A percentile compares a stretch with the other conserved stretches of the same genome.
Evolutionary conservation across 2,329 filamentous ascomycete species (phyloP).

Genomic region (Cytospora schulzeri): DNA sequence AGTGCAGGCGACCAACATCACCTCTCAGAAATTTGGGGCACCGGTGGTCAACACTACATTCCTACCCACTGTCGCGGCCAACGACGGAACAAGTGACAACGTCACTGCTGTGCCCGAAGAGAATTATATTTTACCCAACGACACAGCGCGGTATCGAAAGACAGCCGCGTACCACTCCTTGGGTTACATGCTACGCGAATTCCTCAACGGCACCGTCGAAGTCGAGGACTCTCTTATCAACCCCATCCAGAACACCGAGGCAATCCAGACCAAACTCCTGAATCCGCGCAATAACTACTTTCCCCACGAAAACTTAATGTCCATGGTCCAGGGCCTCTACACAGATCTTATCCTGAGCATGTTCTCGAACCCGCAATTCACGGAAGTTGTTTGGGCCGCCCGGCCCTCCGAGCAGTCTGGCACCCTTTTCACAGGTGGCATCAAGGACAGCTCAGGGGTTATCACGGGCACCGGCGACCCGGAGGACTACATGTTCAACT

Average conservation of each 20-base stretch:
- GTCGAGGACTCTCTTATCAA: constrained; percentile 32
- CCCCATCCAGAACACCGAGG: constrained; percentile 37
- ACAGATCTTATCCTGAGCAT: constrained; percentile 32
- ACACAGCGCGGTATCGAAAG: constrained; percentile 37
- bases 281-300: constrained; percentile 39
- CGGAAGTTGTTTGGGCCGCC: constrained; percentile 35
- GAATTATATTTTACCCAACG: constrained; percentile 37
- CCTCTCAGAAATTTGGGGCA: constrained; percentile 32
- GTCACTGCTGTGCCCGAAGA: constrained; percentile 36
- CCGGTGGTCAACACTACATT: constrained; percentile 41
- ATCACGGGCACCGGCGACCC: constrained; percentile 6
- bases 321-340: constrained; percentile 38
- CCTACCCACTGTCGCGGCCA: constrained; percentile 32
- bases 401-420: constrained; percentile 34
- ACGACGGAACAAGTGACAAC: constrained; percentile 43
- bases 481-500: constrained; percentile 35
- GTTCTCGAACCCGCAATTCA: constrained; percentile 25
- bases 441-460: neutral
- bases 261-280: constrained; percentile 47
- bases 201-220: constrained; percentile 39
- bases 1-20: constrained; percentile 35
- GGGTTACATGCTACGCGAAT: constrained; percentile 37
- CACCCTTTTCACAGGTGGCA: constrained; percentile 26
- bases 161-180: constrained; percentile 41
- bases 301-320: constrained; percentile 34